Conservation (phyloP, 176 grass and related monocot genomes). For the Triticum timopheevii region DNA sequence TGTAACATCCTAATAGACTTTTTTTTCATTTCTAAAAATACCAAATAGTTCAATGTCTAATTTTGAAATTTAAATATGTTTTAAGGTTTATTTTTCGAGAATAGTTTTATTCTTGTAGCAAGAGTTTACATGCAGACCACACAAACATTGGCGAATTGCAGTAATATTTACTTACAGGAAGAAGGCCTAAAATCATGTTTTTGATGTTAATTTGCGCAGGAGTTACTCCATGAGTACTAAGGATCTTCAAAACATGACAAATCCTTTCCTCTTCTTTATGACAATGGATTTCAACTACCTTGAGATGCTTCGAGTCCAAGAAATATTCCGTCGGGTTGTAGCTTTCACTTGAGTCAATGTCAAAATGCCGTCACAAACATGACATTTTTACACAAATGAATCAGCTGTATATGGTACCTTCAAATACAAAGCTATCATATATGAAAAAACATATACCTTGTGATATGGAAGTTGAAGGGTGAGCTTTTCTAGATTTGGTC, state of each 20-base stretch:
- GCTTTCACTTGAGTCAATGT: neutral
- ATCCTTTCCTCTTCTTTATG: neutral
- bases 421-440: neutral
- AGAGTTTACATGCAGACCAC: neutral
- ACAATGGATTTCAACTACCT: neutral
- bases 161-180: neutral
- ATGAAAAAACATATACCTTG: neutral
- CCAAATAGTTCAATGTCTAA: too few relatives aligned
- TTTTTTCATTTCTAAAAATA: too few relatives aligned
- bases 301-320: neutral
- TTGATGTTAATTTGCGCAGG: neutral
- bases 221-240: neutral
- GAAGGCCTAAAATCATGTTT: neutral
- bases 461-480: neutral
- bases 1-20: too few relatives aligned
- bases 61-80: neutral
- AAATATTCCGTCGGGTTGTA: neutral
- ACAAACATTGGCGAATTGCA: neutral
- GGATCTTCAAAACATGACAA: neutral
- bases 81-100: neutral
- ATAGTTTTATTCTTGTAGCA: neutral
- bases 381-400: too few relatives aligned
- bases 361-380: too few relatives aligned
- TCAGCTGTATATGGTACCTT: too few relatives aligned
- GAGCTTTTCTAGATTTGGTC: neutral